Evolutionary conservation across 2,329 filamentous ascomycete genomes (phyloP), one percentile per base, ranked within the genome.

Genomic region (Emmonsiellopsis sp.): DNA sequence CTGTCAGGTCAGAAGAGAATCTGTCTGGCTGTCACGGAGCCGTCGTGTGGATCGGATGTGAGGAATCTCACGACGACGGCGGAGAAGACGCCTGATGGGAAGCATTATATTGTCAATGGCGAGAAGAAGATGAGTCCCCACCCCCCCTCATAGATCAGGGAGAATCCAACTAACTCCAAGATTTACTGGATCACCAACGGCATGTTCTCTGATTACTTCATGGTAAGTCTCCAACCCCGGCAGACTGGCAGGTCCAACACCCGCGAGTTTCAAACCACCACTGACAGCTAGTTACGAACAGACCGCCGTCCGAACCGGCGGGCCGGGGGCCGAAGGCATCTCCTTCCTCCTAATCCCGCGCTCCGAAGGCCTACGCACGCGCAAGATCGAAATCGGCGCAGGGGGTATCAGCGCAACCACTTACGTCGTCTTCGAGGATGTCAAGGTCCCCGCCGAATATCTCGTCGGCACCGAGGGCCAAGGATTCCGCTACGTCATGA

Each of bases 391-490:
- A 26, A 51, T 42, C 10, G 41, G 49, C 8, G 49, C 38, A 9
- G 49, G 30, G 13, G 38, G 41, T 3, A 37, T 44, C 30, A 51
- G 38, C n/a, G 49, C 41, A 35, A 51, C 38, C 30, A 51, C 49
- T 4, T 51, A 44, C 20, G 40, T 51, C 30, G 38, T 34, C 49
- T 92, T 88, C 68, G 86, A 91, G 70, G 87, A 93, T 60, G 88
- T 91, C 69, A 90, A 89, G 74, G 89, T 94, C 0, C 89, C 89
- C 0, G 85, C 82, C 0, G 80, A 83, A 65, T 84, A 93, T 69
- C 74, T 94, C 13, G 75, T 95, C 5, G 89, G 89, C 57, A 76
- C 87, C 65, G 89, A 94, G 72, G 82, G 93, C 76, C 87, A 92
- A 73, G 89, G 89, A 6, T 91, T 94, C 65, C 80, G 85, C 57